Evolutionary conservation across 805 yeast genomes (phyloP).

Genomic region (Clavispora vitiphila): DNA sequence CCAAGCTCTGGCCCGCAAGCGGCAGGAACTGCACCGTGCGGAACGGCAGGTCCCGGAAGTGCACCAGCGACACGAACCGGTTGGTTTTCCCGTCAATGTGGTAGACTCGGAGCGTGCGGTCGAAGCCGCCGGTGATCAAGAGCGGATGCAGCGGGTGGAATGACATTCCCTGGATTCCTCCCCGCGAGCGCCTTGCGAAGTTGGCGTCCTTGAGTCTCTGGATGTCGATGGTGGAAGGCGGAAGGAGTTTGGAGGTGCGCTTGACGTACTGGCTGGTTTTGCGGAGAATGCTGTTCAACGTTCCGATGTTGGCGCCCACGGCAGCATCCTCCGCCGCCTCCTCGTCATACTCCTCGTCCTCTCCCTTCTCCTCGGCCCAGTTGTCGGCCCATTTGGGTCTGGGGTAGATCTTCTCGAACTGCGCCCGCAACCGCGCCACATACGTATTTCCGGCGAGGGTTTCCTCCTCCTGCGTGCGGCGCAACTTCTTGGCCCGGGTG

Average conservation of each 20-base stretch:
- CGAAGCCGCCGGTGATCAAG: constrained; percentile 87
- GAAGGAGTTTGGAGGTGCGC: constrained; percentile 51
- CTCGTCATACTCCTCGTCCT: constrained; percentile 17
- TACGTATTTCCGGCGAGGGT: constrained; percentile 56
- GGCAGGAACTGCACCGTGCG: constrained; percentile 65
- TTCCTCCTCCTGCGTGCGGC: constrained; percentile 53
- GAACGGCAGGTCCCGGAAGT: constrained; percentile 73
- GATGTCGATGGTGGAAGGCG: constrained; percentile 68
- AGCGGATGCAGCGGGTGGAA: constrained; percentile 86
- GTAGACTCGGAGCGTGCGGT: constrained; percentile 77
- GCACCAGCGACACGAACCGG: constrained; percentile 75
- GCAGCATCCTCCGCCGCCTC: constrained; percentile 19
- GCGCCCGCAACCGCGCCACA: constrained; percentile 60
- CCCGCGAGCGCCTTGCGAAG: constrained; percentile 55
- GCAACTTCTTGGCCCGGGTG: constrained; percentile 65
- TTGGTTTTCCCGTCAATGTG: constrained; percentile 87
- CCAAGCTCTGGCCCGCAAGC: constrained; percentile 34
- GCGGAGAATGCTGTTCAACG: constrained; percentile 29
- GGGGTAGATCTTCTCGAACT: constrained; percentile 70
- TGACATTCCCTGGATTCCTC: constrained; percentile 79
- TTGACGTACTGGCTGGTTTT: constrained; percentile 35
- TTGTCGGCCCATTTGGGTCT: constrained; percentile 73
- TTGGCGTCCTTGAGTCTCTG: constrained; percentile 87
- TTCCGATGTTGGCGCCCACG: constrained; percentile 21
- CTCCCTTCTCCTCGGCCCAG: constrained; percentile 30